Evolutionary conservation across 2,329 filamentous ascomycete genomes (phyloP).

Genomic region (Ophiostoma australiae): DNA sequence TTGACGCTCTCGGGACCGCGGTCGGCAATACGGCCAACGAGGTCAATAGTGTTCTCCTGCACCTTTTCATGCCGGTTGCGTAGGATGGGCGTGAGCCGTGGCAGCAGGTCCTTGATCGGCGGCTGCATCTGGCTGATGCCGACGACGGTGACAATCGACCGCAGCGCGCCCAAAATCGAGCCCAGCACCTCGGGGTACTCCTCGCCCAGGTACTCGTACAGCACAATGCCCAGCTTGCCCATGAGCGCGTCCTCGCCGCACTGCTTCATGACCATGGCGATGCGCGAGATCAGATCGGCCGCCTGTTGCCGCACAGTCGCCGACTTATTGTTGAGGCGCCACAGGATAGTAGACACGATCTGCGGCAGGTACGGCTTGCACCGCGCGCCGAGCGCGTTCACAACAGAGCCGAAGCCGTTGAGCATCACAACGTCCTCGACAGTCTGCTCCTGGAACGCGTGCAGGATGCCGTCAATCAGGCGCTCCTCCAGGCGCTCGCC

Average conservation of each 20-base stretch:
- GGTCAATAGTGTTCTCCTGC: slow-evolving; percentile 96
- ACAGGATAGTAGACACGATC: slow-evolving; percentile 94
- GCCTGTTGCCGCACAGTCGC: slow-evolving; percentile 95
- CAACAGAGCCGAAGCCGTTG: slow-evolving; percentile 95
- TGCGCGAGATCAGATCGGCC: slow-evolving; percentile 91
- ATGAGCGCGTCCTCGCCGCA: slow-evolving; percentile 94
- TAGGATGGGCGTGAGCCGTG: slow-evolving; percentile 92
- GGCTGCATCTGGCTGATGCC: slow-evolving; percentile 98
- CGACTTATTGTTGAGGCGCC: slow-evolving; percentile 96
- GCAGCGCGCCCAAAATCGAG: slow-evolving; percentile 88
- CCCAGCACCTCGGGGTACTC: slow-evolving; percentile 97
- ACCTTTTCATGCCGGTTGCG: slow-evolving; percentile 99
- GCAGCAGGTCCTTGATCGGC: slow-evolving; percentile 91
- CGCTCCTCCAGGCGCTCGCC: slow-evolving; percentile 88
- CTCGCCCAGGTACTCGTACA: slow-evolving; percentile 97
- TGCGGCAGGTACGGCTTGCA: slow-evolving; percentile 97
- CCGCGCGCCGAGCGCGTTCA: slow-evolving; percentile 86
- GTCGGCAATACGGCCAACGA: slow-evolving; percentile 96
- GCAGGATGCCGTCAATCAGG: slow-evolving; percentile 89
- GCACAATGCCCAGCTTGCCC: slow-evolving; percentile 87
- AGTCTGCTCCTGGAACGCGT: slow-evolving; percentile 96
- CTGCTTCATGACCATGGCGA: slow-evolving; percentile 98
- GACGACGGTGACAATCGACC: slow-evolving; percentile 95
- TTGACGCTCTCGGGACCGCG: slow-evolving; percentile 95
- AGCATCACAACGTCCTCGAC: slow-evolving; percentile 94